Evolutionary conservation across 176 grass and related monocot species (phyloP).

Genomic region (Carex myosuroides): DNA sequence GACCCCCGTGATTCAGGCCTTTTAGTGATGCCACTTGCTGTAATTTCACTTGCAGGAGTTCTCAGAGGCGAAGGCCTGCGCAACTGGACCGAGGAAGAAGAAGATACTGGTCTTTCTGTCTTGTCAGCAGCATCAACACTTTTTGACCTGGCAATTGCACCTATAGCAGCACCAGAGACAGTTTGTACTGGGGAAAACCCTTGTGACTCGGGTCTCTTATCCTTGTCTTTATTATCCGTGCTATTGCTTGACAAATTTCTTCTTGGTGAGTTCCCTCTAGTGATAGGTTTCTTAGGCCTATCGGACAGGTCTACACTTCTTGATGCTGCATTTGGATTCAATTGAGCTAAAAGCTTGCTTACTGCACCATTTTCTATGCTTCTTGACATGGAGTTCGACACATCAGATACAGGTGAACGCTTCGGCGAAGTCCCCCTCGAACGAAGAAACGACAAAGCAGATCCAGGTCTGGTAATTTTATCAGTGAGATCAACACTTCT

Average conservation of each 20-base stretch:
- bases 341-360: conserved; percentile 14
- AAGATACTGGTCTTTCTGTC: conserved; percentile 3
- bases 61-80: conserved; percentile 1
- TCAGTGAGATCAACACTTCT: conserved; percentile 35
- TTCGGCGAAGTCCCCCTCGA: conserved; percentile 29
- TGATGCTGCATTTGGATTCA: conserved; percentile 5
- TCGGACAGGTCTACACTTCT: conserved; percentile 20
- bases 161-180: background rate
- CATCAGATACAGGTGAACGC: conserved; percentile 4
- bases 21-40: background rate
- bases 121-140: conserved; percentile 3
- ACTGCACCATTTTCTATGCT: conserved; percentile 10
- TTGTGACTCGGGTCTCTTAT: background rate
- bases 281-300: conserved; percentile 12
- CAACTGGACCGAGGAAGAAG: background rate
- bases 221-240: conserved; percentile 14
- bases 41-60: conserved; percentile 7
- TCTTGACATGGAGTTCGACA: conserved; percentile 12
- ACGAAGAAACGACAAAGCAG: background rate
- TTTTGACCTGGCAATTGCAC: conserved; percentile 13
- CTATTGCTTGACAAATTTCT: background rate
- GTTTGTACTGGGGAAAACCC: conserved; percentile 4
- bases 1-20: conserved; percentile 15
- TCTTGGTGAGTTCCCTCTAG: conserved; percentile 16
- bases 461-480: conserved; percentile 23